Evolutionary conservation across 176 grass and related monocot species (phyloP), one percentile per base, ranked within the genome.

Genomic region (Rhynchospora tenuis): DNA sequence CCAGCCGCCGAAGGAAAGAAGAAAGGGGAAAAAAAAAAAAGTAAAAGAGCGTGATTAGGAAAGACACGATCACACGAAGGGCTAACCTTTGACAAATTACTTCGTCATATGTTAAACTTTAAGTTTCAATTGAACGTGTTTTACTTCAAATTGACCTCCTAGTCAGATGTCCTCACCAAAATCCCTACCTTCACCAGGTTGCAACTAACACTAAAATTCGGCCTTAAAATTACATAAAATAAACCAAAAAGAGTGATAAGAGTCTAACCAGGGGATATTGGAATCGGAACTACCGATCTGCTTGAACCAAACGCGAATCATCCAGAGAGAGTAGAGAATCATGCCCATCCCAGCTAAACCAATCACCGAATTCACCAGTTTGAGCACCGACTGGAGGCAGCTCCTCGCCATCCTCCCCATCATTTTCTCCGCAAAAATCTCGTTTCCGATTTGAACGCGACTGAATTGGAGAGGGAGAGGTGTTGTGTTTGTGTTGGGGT

Each of bases 271-370:
- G 10, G 97, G 93, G 31, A 83, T 85, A 55, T 85, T 50, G 52
- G 78, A 64, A 78, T 69, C 72, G 7, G 73, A 63, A 45, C 46
- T 68, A 48, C 78, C 75, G 64, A 87, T 66, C 55, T 93, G 80
- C 72, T 55, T 86, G 71, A 12, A 89, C 97, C 97, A 99, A 29
- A 67, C 86, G 31, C 97, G 87, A 74, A 96, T 79, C 91, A 99
- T 91, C 97, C 97, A 99, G 75, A 99, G 97, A 23, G 97, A 89
- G 85, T 96, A 93, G 60, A 99, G 97, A 82, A 99, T 99, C 89
- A 99, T 79, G 52, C 89, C 97, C 93, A 90, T 99, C 28, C 97
- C 97, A 73, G 91, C 88, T 31, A 99, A 85, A 44, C 97, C 97
- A 38, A 99, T 83, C 45, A 93, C 72, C 80, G 93, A 91, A 85